These are phyloP conservation scores for Solanum pimpinellifolium DNA, from an alignment of 257 asterid genomes.

Conservation along the genomic window DNA sequence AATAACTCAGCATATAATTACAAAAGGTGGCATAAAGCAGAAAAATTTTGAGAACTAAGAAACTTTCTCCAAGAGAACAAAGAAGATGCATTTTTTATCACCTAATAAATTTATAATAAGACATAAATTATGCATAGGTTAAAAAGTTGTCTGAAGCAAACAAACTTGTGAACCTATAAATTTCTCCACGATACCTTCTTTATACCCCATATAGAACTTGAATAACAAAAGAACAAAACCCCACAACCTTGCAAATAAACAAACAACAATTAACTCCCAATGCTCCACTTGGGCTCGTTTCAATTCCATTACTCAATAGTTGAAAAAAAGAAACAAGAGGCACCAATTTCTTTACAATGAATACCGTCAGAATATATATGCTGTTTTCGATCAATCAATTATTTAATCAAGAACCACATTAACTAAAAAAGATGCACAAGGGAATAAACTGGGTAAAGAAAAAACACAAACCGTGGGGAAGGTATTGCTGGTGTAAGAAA, in stretches of 20 bases:
- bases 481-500: slow-evolving; percentile 55
- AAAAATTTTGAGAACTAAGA: not conserved
- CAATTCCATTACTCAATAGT: not conserved
- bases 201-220: not conserved
- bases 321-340: not conserved
- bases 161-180: not conserved
- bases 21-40: not conserved
- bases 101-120: not conserved
- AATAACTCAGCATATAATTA: not conserved
- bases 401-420: not conserved
- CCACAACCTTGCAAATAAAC: not conserved
- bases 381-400: not conserved
- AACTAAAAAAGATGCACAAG: not conserved
- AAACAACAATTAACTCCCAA: not conserved
- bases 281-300: not conserved
- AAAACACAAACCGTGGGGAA: slow-evolving; percentile 65
- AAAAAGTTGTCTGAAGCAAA: not conserved
- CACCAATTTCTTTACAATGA: not conserved
- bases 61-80: not conserved
- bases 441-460: not conserved
- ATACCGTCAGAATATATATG: not conserved
- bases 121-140: not conserved
- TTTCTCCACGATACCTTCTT: not conserved
- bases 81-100: not conserved
- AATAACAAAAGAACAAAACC: not conserved